Conservation (phyloP, 306 rosid species). For the Ammopiptanthus mongolicus region DNA sequence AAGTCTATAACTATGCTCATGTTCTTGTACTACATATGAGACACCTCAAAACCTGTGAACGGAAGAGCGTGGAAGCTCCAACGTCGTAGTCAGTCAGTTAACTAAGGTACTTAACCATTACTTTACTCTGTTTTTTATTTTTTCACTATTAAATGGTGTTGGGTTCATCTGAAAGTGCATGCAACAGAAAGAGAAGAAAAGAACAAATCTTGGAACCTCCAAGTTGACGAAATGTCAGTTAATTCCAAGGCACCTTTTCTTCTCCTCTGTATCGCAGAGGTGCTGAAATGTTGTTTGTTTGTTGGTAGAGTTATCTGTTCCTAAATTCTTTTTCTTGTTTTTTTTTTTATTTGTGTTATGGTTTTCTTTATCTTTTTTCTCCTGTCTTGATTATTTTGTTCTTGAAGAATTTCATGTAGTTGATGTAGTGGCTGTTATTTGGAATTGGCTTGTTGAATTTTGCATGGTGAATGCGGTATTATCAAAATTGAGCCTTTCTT, state of each 20-base stretch:
- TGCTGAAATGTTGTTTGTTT: background rate
- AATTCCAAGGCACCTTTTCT: background rate
- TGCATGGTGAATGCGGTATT: slow-evolving; percentile 11
- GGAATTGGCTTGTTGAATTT: background rate
- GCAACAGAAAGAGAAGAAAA: slow-evolving; percentile 10
- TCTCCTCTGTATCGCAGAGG: background rate
- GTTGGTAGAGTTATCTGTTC: background rate
- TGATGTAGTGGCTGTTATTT: background rate
- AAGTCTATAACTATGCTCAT: background rate
- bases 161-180: slow-evolving; percentile 11
- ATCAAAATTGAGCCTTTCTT: slow-evolving; percentile 14
- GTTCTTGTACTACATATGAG: background rate
- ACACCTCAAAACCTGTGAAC: background rate
- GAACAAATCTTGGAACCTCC: slow-evolving; percentile 11
- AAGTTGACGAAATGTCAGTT: background rate
- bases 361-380: background rate
- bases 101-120: background rate
- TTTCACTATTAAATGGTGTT: background rate
- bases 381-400: background rate
- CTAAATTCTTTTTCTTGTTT: background rate
- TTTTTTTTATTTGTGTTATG: background rate
- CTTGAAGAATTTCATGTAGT: background rate
- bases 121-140: background rate
- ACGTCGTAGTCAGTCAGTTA: background rate
- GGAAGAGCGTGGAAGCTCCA: background rate